phyloP scores from a whole-genome alignment of 2,329 filamentous ascomycete genomes.

The Cytospora mali region DNA sequence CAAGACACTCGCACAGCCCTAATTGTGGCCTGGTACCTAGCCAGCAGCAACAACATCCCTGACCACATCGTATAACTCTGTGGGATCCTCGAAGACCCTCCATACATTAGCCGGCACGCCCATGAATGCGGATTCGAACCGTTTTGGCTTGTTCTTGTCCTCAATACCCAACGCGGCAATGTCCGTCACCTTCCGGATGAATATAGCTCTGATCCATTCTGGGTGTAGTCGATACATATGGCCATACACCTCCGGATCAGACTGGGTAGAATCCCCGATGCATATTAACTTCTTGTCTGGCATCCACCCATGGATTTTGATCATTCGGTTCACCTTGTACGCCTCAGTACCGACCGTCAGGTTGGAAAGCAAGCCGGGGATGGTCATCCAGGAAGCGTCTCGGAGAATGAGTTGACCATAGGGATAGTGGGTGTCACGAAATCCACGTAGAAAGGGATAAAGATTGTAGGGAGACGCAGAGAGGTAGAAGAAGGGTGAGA shows the following conservation, averaged over 20 bases:
- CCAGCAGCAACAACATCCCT: constrained; percentile 34
- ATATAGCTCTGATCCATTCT: constrained; percentile 80
- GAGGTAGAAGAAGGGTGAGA: constrained; percentile 87
- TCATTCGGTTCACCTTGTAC: constrained; percentile 83
- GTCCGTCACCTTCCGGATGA: constrained; percentile 81
- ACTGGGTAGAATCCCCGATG: constrained; percentile 89
- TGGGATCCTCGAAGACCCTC: constrained; percentile 80
- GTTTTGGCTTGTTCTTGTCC: constrained; percentile 70
- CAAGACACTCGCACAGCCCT: background rate
- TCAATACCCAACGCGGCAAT: constrained; percentile 70
- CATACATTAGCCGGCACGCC: constrained; percentile 71
- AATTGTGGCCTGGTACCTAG: background rate
- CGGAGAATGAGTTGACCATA: constrained; percentile 81
- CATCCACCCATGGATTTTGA: constrained; percentile 77
- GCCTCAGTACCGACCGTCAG: constrained; percentile 79
- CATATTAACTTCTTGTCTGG: constrained; percentile 78
- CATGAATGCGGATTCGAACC: constrained; percentile 84
- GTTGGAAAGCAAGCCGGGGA: constrained; percentile 76
- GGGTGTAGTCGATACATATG: constrained; percentile 71
- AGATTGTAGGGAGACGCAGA: constrained; percentile 94
- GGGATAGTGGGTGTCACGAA: constrained; percentile 72
- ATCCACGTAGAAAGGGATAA: constrained; percentile 80
- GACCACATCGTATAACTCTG: constrained; percentile 58
- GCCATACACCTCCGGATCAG: constrained; percentile 87
- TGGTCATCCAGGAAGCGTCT: constrained; percentile 83